Evolutionary conservation across 768 basidiomycete species (phyloP).

Genomic region (Harrya chromipes): DNA sequence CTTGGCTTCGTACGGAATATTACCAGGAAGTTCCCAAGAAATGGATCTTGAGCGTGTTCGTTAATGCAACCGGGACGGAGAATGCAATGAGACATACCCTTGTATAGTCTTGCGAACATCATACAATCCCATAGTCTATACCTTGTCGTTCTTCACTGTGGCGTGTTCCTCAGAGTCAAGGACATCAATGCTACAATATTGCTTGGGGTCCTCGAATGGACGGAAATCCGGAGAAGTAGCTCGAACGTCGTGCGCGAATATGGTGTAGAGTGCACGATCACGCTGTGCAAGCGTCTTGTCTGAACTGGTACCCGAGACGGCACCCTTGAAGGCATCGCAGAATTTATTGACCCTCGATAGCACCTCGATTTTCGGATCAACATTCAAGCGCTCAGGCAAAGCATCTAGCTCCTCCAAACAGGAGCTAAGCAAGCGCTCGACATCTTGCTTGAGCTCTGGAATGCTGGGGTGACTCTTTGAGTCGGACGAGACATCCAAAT

Average conservation of each 20-base stretch:
- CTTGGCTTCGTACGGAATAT: constrained; percentile 42
- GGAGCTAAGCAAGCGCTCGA: constrained; percentile 37
- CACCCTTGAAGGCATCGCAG: constrained; percentile 35
- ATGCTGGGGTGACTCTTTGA: constrained; percentile 37
- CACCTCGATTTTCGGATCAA: constrained; percentile 46
- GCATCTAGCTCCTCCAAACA: constrained; percentile 32
- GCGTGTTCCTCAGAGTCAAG: constrained; percentile 7
- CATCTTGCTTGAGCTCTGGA: constrained; percentile 40
- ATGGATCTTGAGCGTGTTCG: constrained; percentile 27
- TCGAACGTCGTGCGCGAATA: constrained; percentile 35
- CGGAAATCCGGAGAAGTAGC: constrained; percentile 43
- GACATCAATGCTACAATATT: constrained; percentile 10
- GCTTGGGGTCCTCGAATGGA: constrained; percentile 19
- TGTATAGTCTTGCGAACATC: constrained; percentile 36
- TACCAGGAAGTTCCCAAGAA: constrained; percentile 42
- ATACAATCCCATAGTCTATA: constrained; percentile 25
- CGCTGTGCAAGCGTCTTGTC: constrained; percentile 37
- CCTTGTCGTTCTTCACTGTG: neutral
- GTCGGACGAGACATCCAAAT: neutral
- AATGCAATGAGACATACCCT: constrained; percentile 26
- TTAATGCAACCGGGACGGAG: neutral
- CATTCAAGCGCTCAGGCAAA: constrained; percentile 39
- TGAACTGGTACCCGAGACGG: constrained; percentile 32
- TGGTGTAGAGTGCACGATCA: constrained; percentile 31
- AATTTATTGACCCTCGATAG: constrained; percentile 44